Evolutionary conservation across 2,329 filamentous ascomycete species (phyloP).

Genomic region (Acephala macrosclerotiorum): DNA sequence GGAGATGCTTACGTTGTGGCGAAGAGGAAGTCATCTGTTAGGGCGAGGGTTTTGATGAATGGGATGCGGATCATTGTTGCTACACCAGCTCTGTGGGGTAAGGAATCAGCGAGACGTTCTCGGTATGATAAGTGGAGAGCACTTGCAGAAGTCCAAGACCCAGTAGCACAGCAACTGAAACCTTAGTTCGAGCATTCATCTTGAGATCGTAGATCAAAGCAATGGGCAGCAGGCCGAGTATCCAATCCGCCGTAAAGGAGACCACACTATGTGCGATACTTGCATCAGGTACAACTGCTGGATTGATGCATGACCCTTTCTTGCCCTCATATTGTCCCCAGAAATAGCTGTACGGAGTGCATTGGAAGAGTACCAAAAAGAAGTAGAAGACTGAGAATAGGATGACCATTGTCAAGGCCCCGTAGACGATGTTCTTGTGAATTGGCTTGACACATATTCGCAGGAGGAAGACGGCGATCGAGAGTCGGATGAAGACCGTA

Average conservation of each 20-base stretch:
- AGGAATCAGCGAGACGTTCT: constrained; percentile 7
- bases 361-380: constrained; percentile 60
- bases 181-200: constrained; percentile 59
- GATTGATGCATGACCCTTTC: constrained; percentile 47
- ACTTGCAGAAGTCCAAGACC: constrained; percentile 60
- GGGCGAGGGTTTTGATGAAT: constrained; percentile 31
- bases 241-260: constrained; percentile 57
- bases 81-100: constrained; percentile 32
- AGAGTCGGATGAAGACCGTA: constrained; percentile 50
- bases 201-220: constrained; percentile 62
- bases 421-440: constrained; percentile 55
- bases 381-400: constrained; percentile 56
- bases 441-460: constrained; percentile 54
- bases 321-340: constrained; percentile 49
- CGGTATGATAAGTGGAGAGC: constrained; percentile 17
- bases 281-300: constrained; percentile 56
- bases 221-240: constrained; percentile 59
- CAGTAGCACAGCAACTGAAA: constrained; percentile 59
- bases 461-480: constrained; percentile 61
- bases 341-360: constrained; percentile 57
- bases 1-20: constrained; percentile 33
- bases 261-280: constrained; percentile 60
- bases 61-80: constrained; percentile 38
- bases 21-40: constrained; percentile 37
- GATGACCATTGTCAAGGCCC: constrained; percentile 53